Conservation (phyloP, 1,284 basidiomycete genomes). For the Rhodotorula sp. region DNA sequence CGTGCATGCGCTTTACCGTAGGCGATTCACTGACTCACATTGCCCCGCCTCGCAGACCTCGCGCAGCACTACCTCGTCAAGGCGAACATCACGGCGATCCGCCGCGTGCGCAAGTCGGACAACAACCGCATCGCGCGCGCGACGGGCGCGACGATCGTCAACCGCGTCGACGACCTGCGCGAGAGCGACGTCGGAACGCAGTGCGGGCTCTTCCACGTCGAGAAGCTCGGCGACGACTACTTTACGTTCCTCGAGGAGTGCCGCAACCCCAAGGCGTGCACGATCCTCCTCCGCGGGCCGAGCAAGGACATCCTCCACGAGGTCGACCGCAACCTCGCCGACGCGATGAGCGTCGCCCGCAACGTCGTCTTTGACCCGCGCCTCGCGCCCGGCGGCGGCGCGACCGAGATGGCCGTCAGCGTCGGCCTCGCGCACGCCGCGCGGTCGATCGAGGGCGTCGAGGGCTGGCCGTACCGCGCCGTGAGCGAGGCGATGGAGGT, state of each 20-base stretch:
- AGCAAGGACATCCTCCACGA: conserved; percentile 98
- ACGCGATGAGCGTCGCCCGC: conserved; percentile 95
- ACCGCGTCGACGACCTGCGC: conserved; percentile 91
- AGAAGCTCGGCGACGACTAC: conserved; percentile 98
- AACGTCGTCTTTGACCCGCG: conserved; percentile 95
- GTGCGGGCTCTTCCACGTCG: conserved; percentile 93
- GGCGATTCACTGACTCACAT: too few species aligned
- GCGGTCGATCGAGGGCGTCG: conserved; percentile 75
- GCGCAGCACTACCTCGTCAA: conserved; percentile 92
- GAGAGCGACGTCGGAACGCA: conserved; percentile 88
- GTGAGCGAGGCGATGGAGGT: conserved; percentile 97
- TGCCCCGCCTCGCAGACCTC: conserved; percentile 62
- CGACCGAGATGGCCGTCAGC: conserved; percentile 96
- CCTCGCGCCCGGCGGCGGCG: conserved; percentile 91
- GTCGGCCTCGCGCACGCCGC: conserved; percentile 86
- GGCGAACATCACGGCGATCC: conserved; percentile 85
- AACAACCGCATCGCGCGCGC: conserved; percentile 98
- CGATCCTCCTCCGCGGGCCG: conserved; percentile 95
- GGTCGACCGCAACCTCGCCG: conserved; percentile 94
- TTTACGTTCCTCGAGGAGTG: conserved; percentile 96
- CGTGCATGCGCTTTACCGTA: neutral
- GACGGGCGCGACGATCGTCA: conserved; percentile 93
- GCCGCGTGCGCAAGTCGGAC: conserved; percentile 95
- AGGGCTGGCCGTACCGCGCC: conserved; percentile 86
- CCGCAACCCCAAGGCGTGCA: conserved; percentile 92